Evolutionary conservation across 2,329 filamentous ascomycete genomes (phyloP).

Genomic region (Monosporascus sp.): DNA sequence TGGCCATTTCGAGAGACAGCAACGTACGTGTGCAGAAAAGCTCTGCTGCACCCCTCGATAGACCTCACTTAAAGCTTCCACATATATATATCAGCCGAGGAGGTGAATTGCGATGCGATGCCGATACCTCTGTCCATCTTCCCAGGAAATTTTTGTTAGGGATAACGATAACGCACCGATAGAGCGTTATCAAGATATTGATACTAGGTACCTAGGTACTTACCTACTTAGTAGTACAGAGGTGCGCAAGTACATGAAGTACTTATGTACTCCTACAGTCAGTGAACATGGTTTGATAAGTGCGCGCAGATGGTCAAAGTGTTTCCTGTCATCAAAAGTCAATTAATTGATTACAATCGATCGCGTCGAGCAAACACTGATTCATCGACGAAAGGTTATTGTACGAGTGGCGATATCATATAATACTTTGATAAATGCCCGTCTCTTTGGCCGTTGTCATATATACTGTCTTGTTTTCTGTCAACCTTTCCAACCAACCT

Average conservation of each 20-base stretch:
- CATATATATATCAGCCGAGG: neutral
- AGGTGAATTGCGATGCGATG: slow-evolving; percentile 8
- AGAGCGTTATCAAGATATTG: neutral
- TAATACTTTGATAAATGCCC: too few relatives aligned
- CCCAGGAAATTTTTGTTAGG: slow-evolving; percentile 17
- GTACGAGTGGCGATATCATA: too few relatives aligned
- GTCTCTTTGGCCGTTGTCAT: too few relatives aligned
- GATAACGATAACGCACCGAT: slow-evolving; percentile 18
- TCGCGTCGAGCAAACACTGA: neutral
- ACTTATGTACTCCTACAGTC: slow-evolving; percentile 1
- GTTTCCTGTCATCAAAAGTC: too few relatives aligned
- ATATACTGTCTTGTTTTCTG: too few relatives aligned
- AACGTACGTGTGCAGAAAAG: slow-evolving; percentile 1
- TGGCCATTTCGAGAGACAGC: slow-evolving; percentile 45
- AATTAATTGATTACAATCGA: neutral
- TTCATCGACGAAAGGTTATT: neutral
- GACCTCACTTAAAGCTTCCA: neutral
- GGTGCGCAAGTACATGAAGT: neutral
- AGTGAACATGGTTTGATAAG: too few relatives aligned
- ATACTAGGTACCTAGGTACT: neutral
- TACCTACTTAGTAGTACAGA: too few relatives aligned
- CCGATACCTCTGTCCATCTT: too few relatives aligned
- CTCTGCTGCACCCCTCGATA: neutral
- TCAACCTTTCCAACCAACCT: too few relatives aligned
- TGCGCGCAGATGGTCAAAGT: too few relatives aligned